A percentile compares a stretch with the other conserved stretches of the same genome.
These are phyloP conservation scores for Rutstroemia sp. DNA, from an alignment of 2,329 filamentous ascomycete species.

Conservation along the genomic window DNA sequence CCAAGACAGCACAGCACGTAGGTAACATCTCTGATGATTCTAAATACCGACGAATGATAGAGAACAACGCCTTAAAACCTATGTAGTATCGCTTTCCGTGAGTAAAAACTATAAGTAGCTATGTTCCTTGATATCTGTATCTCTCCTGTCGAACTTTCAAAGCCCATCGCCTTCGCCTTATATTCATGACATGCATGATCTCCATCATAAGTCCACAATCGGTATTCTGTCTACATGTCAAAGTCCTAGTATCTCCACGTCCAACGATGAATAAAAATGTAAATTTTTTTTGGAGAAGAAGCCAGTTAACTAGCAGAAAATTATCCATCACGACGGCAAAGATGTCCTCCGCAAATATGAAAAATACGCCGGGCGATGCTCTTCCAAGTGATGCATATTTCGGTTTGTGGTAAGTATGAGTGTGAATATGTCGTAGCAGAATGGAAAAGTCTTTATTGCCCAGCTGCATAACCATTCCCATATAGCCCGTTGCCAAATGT, in stretches of 20 bases:
- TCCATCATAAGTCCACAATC: neutral
- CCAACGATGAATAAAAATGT: too few species aligned
- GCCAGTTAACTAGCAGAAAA: neutral
- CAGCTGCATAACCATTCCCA: conserved; percentile 13
- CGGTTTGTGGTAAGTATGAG: neutral
- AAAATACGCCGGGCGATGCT: conserved; percentile 2
- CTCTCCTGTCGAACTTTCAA: neutral
- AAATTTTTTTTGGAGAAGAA: neutral
- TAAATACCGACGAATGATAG: neutral
- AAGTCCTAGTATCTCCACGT: too few species aligned
- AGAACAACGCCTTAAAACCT: neutral
- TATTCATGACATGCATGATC: neutral
- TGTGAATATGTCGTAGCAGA: neutral
- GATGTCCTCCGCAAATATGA: neutral
- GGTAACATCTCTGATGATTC: too few species aligned
- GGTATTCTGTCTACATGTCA: neutral
- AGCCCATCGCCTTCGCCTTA: neutral
- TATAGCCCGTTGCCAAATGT: conserved; percentile 38
- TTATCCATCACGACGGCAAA: neutral
- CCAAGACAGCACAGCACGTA: too few species aligned
- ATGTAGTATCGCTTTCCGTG: neutral
- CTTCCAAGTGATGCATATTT: neutral
- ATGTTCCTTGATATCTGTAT: conserved; percentile 3
- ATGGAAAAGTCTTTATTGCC: neutral
- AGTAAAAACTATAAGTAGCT: neutral